Evolutionary conservation across 305 asterid genomes (phyloP).

Genomic region (Fraxinus latifolia): DNA sequence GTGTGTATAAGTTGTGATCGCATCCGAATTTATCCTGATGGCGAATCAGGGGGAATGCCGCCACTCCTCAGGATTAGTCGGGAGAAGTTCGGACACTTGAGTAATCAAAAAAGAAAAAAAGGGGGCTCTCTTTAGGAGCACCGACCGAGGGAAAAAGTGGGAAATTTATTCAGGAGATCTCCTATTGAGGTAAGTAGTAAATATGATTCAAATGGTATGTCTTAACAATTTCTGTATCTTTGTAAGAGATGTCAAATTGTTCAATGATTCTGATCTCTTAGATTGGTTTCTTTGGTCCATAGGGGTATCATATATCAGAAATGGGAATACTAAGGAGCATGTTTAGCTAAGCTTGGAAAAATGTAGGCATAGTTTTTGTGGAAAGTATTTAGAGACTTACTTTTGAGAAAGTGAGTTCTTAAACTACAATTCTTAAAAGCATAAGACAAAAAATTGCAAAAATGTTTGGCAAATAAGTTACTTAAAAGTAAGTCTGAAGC

Average conservation of each 20-base stretch:
- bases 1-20: too few relatives aligned
- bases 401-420: background rate
- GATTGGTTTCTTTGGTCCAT: background rate
- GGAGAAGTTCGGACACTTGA: too few relatives aligned
- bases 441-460: background rate
- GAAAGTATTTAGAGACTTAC: background rate
- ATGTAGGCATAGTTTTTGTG: background rate
- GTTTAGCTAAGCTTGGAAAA: background rate
- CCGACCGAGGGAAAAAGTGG: background rate
- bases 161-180: background rate
- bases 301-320: background rate
- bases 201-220: background rate
- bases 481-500: background rate
- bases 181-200: background rate
- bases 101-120: background rate
- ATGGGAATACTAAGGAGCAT: background rate
- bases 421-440: background rate
- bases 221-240: background rate
- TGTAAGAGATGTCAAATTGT: background rate
- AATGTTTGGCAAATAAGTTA: background rate
- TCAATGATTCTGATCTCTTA: background rate
- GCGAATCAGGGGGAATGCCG: too few relatives aligned
- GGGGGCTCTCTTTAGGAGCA: background rate
- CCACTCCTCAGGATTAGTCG: too few relatives aligned
- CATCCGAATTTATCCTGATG: too few relatives aligned